Evolutionary conservation across 2,329 filamentous ascomycete species (phyloP), one percentile per base, ranked within the genome.

Genomic region (Talaromyces sp.): DNA sequence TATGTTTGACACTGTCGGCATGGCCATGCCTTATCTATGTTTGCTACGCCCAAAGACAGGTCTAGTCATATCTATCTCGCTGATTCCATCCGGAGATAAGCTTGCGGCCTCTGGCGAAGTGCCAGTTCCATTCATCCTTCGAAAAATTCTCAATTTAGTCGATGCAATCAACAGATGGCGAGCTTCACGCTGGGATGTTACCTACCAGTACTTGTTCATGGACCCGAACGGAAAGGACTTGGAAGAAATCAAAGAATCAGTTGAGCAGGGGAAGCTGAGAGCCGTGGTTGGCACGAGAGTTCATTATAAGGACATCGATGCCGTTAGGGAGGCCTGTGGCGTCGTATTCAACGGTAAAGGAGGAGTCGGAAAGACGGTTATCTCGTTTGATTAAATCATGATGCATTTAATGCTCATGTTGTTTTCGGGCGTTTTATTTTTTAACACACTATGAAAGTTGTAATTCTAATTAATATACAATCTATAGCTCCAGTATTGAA

Each of bases 1-100:
- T 61, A 76, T 81, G 34, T 73, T 79, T 57, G 83, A 82, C 67
- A 84, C 82, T 23, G 78, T 80, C 51, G 76, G 73, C 65, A 65
- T 65, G 3, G 70, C 77, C 4, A 67, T 82, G 50, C 63, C 66
- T 3, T 75, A 73, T 51, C 73, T 83, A 76, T 59, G 77, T 74
- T 79, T 78, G 70, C 34, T 81, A 10, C 72, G 71, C 33, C 71
- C 74, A 65, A 62, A 76, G n/a, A 62, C 60, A 1, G 72, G 73
- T 12, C 30, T 78, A 3, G 71, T 69, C 36, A 65, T 78, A 9
- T 72, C 73, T 34, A 71, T 77, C 23, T 69, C 71, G 14, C 73
- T 69, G 3, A 57, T 68, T 0, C 75, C 76, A 0, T 75, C 72
- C 0, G 76, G 73, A 40, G 68, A 67, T 18, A 62, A 66, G 9